A percentile compares a stretch with the other conserved stretches of the same genome.
Conservation (phyloP, 2,329 filamentous ascomycete genomes). For the Claviceps maximensis region DNA sequence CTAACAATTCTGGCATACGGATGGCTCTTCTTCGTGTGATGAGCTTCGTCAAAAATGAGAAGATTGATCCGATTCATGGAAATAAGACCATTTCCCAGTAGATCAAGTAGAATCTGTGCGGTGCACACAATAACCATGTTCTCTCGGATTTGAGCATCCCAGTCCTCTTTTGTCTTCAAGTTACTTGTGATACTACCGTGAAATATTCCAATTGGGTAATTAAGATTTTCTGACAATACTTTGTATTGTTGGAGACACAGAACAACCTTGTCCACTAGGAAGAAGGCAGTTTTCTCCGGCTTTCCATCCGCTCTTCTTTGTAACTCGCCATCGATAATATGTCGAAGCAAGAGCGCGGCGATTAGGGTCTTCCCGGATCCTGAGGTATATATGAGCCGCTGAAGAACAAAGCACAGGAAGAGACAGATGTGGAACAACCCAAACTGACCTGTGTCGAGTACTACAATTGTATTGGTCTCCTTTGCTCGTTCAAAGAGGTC, state of each 20-base stretch:
- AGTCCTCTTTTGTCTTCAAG: constrained; percentile 30
- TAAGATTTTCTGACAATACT: constrained; percentile 69
- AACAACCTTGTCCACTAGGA: constrained; percentile 80
- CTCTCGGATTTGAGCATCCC: constrained; percentile 38
- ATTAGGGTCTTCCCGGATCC: constrained; percentile 95
- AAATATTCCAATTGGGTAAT: constrained; percentile 59
- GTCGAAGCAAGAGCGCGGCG: constrained; percentile 68
- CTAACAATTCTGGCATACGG: constrained; percentile 83
- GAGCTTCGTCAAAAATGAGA: constrained; percentile 89
- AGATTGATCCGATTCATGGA: constrained; percentile 75
- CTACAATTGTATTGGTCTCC: constrained; percentile 74
- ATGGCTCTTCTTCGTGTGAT: constrained; percentile 91
- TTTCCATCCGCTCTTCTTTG: constrained; percentile 49
- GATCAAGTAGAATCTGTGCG: constrained; percentile 70
- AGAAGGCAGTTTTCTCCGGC: constrained; percentile 62
- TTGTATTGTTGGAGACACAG: constrained; percentile 82
- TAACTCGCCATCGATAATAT: constrained; percentile 66
- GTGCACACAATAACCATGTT: constrained; percentile 88
- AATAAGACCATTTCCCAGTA: constrained; percentile 67
- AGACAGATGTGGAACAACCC: background rate
- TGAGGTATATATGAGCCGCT: constrained; percentile 15
- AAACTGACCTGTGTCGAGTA: constrained; percentile 66
- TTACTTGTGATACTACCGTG: constrained; percentile 53
- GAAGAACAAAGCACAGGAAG: too few relatives aligned
- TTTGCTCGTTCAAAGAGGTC: constrained; percentile 87